A percentile compares a stretch with the other conserved stretches of the same genome.
phyloP scores from a whole-genome alignment of 192 early-diverging fungal genomes.

The Coemansia sp. region DNA sequence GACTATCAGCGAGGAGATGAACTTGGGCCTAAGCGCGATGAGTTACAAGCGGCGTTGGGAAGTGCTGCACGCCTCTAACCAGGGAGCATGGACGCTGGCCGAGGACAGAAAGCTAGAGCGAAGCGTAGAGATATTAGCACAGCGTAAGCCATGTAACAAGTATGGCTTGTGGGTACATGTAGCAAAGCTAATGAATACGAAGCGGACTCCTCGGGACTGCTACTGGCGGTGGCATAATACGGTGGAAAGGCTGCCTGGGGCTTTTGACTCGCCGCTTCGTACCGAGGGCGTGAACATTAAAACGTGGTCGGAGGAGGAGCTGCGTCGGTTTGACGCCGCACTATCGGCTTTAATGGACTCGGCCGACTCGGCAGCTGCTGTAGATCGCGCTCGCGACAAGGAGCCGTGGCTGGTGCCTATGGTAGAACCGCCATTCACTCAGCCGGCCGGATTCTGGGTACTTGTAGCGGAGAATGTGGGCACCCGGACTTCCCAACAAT shows the following conservation, averaged over 20 bases:
- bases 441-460: constrained; percentile 11
- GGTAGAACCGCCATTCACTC: background rate
- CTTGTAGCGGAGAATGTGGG: constrained; percentile 8
- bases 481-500: constrained; percentile 12
- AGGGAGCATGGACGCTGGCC: constrained; percentile 14
- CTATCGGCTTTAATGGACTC: background rate
- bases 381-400: background rate
- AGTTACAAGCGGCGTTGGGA: constrained; percentile 9
- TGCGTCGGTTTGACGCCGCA: background rate
- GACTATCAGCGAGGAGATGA: background rate
- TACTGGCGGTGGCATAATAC: constrained; percentile 8
- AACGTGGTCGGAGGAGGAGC: constrained; percentile 7
- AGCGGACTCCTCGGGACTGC: constrained; percentile 14
- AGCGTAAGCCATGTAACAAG: background rate
- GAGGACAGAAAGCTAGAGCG: constrained; percentile 10
- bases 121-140: background rate
- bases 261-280: background rate
- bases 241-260: background rate
- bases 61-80: constrained; percentile 1
- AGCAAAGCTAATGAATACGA: constrained; percentile 6
- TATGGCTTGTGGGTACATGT: constrained; percentile 17
- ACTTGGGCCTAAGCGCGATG: constrained; percentile 5
- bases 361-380: background rate
- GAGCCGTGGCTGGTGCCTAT: constrained; percentile 17
- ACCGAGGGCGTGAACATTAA: background rate